Percentiles rank a stretch among this genome's conserved stretches.
phyloP scores from a whole-genome alignment of 2,329 filamentous ascomycete species.

The Colletotrichum musicola region DNA sequence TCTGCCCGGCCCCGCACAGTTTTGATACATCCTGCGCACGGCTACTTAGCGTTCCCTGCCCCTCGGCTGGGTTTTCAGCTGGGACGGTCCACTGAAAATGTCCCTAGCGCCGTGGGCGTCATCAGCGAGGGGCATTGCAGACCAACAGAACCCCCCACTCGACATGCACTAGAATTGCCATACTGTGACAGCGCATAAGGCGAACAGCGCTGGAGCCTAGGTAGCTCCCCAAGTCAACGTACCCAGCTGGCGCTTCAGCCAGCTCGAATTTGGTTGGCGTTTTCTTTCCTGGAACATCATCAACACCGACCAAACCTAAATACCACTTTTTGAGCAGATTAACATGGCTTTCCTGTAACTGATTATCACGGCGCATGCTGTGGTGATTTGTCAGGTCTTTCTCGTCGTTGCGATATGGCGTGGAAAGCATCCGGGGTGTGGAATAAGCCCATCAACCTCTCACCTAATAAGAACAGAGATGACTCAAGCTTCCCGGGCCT shows the following conservation, averaged over 20 bases:
- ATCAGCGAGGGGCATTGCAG: slow-evolving; percentile 35
- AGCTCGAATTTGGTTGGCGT: slow-evolving; percentile 23
- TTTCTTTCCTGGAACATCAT: slow-evolving; percentile 36
- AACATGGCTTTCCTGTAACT: slow-evolving; percentile 62
- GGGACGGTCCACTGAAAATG: slow-evolving; percentile 2
- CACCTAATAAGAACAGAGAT: slow-evolving; percentile 54
- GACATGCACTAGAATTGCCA: slow-evolving; percentile 2
- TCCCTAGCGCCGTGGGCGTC: slow-evolving; percentile 24
- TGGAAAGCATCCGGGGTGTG: slow-evolving; percentile 61
- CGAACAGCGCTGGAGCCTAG: slow-evolving; percentile 8
- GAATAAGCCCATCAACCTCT: slow-evolving; percentile 61
- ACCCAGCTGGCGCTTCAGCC: slow-evolving; percentile 22
- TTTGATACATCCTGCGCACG: neutral
- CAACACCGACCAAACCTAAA: slow-evolving; percentile 11
- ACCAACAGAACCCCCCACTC: slow-evolving; percentile 27
- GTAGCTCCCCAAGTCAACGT: neutral
- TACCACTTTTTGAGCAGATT: slow-evolving; percentile 29
- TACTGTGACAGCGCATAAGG: slow-evolving; percentile 38
- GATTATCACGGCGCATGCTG: slow-evolving; percentile 67
- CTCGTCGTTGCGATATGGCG: slow-evolving; percentile 58
- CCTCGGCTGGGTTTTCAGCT: neutral
- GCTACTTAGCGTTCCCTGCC: neutral
- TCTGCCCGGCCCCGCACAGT: slow-evolving; percentile 13
- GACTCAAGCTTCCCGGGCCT: slow-evolving; percentile 66
- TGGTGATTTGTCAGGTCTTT: slow-evolving; percentile 50